Conservation (phyloP, 305 asterid genomes). For the Rubia tinctorum region DNA sequence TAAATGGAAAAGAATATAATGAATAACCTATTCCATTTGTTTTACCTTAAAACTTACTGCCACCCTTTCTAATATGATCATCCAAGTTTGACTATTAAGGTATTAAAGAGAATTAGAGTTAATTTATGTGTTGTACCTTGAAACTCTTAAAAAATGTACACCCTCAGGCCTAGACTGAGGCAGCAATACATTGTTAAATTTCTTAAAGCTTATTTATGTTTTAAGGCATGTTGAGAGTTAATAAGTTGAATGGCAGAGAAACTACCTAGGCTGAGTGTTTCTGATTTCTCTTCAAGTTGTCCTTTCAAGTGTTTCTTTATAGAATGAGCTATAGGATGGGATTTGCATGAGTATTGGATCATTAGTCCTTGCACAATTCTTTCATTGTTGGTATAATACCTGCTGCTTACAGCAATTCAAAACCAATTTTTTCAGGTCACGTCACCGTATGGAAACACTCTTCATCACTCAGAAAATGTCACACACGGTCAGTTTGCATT, state of each 20-base stretch:
- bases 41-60: background rate
- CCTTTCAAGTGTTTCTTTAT: background rate
- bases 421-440: conserved; percentile 50
- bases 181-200: too few species aligned
- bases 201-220: too few species aligned
- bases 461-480: conserved; percentile 62
- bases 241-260: background rate
- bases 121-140: too few species aligned
- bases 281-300: background rate
- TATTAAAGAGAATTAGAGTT: too few species aligned
- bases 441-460: conserved; percentile 79
- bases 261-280: background rate
- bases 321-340: background rate
- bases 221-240: background rate
- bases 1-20: background rate
- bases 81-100: too few species aligned
- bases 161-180: too few species aligned
- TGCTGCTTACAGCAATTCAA: conserved; percentile 1
- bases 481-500: conserved; percentile 94
- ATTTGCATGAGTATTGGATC: background rate
- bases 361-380: background rate
- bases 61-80: too few species aligned
- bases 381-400: background rate
- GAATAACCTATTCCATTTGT: background rate
- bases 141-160: too few species aligned